These are phyloP conservation scores for Rhizomucor pusillus DNA, from an alignment of 371 early-diverging fungal genomes.

Conservation along the genomic window DNA sequence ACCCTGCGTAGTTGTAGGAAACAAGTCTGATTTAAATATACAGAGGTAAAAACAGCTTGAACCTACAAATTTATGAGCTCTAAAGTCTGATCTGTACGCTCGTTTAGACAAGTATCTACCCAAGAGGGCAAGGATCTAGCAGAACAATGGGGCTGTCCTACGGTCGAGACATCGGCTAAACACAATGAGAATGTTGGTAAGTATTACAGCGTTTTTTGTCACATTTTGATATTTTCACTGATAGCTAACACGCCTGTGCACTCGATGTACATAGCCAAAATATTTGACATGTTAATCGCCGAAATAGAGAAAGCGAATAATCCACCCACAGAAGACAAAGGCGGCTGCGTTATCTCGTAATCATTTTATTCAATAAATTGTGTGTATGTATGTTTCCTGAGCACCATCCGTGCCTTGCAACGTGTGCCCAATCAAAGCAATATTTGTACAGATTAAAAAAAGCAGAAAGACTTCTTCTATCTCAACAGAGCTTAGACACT, in stretches of 20 bases:
- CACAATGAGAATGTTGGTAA: conserved; percentile 85
- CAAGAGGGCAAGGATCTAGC: conserved; percentile 82
- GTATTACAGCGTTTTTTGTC: conserved; percentile 15
- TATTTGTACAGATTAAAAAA: too few relatives aligned
- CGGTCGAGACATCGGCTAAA: conserved; percentile 90
- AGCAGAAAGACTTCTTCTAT: too few relatives aligned
- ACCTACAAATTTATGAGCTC: neutral
- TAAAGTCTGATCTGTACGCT: neutral
- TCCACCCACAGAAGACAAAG: conserved; percentile 58
- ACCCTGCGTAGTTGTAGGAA: conserved; percentile 91
- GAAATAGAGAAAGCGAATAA: conserved; percentile 68
- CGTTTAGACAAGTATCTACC: conserved; percentile 73
- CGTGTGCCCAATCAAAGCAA: too few relatives aligned
- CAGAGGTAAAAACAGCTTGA: conserved; percentile 48
- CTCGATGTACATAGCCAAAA: conserved; percentile 42
- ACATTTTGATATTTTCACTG: conserved; percentile 8
- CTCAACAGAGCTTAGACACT: too few relatives aligned
- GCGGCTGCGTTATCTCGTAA: conserved; percentile 50
- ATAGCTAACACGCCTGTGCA: conserved; percentile 1
- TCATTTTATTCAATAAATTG: neutral
- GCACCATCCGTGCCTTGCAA: too few relatives aligned
- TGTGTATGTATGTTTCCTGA: too few relatives aligned
- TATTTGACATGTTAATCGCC: conserved; percentile 67
- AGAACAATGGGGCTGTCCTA: conserved; percentile 78
- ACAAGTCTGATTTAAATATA: conserved; percentile 84